Conservation (phyloP, 441 rosid species). For the Adansonia rubrostipa region DNA sequence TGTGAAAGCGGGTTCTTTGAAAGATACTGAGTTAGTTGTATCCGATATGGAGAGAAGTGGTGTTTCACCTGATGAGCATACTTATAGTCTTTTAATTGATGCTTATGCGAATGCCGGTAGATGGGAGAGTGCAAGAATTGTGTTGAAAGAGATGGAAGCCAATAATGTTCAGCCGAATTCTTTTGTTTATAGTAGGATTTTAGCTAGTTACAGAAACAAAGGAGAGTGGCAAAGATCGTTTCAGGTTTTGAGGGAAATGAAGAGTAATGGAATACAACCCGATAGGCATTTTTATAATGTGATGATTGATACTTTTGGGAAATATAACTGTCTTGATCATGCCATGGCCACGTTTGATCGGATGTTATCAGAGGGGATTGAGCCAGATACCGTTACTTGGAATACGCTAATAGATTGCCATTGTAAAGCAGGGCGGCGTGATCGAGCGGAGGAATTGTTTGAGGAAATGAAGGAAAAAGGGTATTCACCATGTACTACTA, state of each 20-base stretch:
- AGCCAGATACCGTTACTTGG: slow-evolving; percentile 91
- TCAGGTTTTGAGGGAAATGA: slow-evolving; percentile 94
- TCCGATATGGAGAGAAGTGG: slow-evolving; percentile 91
- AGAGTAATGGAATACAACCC: slow-evolving; percentile 74
- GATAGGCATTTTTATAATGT: slow-evolving; percentile 92
- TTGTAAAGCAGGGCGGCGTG: slow-evolving; percentile 74
- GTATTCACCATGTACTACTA: slow-evolving; percentile 74
- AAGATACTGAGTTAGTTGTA: slow-evolving; percentile 78
- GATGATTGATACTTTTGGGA: slow-evolving; percentile 94
- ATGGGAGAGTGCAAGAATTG: slow-evolving; percentile 94
- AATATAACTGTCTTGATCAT: slow-evolving; percentile 88
- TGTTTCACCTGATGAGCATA: slow-evolving; percentile 81
- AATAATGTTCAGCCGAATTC: slow-evolving; percentile 74
- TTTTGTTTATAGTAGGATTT: slow-evolving; percentile 76
- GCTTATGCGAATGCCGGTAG: slow-evolving; percentile 90
- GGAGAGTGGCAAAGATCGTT: slow-evolving; percentile 97
- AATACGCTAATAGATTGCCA: slow-evolving; percentile 94
- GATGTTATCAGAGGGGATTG: slow-evolving; percentile 79
- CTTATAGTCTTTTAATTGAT: slow-evolving; percentile 85
- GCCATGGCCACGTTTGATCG: slow-evolving; percentile 84
- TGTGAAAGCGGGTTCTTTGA: slow-evolving; percentile 73
- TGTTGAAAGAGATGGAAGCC: slow-evolving; percentile 94
- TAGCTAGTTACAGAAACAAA: slow-evolving; percentile 81
- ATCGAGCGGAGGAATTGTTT: slow-evolving; percentile 80
- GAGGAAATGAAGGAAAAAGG: slow-evolving; percentile 79